Percentiles rank a stretch among this genome's conserved stretches.
Conservation (phyloP, 2,329 filamentous ascomycete species). For the Penicillium fuscoglaucum region DNA sequence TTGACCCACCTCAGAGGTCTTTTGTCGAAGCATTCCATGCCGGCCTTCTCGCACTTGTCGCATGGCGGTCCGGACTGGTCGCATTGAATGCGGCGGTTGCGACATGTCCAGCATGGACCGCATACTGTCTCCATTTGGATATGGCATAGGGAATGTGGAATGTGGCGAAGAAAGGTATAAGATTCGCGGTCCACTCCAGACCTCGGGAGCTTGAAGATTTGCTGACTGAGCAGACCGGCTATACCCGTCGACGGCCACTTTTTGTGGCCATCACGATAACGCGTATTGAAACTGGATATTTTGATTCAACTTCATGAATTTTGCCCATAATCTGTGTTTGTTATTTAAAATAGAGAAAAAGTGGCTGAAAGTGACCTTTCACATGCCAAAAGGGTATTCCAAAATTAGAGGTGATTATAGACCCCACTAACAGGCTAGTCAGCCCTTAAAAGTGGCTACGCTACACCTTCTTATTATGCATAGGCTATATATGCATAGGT, state of each 20-base stretch:
- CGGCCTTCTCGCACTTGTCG: conserved; percentile 36
- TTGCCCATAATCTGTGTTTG: not conserved
- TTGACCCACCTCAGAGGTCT: conserved; percentile 39
- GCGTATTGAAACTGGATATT: not conserved
- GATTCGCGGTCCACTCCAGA: not conserved
- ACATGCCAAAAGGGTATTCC: too few relatives aligned
- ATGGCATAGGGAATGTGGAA: conserved; percentile 1
- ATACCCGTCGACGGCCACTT: not conserved
- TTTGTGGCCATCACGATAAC: not conserved
- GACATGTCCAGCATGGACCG: conserved; percentile 38
- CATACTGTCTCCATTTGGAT: conserved; percentile 9
- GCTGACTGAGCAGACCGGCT: conserved; percentile 4
- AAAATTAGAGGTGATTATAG: not conserved
- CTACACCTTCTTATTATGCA: not conserved
- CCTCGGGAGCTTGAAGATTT: not conserved
- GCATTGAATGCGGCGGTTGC: conserved; percentile 38
- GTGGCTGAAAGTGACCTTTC: too few relatives aligned
- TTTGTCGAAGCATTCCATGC: conserved; percentile 36
- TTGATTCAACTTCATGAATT: not conserved
- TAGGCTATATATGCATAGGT: not conserved
- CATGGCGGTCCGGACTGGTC: conserved; percentile 33
- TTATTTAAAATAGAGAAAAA: not conserved
- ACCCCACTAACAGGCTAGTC: not conserved
- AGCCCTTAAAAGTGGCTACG: not conserved
- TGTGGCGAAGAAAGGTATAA: not conserved